These are phyloP conservation scores for Macrophomina pseudophaseolina DNA, from an alignment of 2,329 filamentous ascomycete genomes.

Conservation along the genomic window DNA sequence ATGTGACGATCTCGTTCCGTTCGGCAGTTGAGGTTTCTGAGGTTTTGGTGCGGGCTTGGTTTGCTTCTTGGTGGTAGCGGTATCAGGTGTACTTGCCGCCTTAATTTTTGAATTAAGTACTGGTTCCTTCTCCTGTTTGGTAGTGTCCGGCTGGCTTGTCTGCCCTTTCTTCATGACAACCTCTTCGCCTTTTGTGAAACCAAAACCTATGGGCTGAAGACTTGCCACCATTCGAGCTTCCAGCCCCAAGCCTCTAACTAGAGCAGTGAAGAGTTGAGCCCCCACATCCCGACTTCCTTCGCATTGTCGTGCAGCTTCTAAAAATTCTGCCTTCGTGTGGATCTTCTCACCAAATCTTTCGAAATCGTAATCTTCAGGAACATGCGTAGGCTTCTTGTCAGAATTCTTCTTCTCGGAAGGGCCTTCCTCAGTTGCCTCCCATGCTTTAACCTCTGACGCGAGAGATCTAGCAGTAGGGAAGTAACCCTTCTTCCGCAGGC, in stretches of 20 bases:
- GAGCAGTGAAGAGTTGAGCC: slow-evolving; percentile 85
- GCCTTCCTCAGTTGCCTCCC: slow-evolving; percentile 55
- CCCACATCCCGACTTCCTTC: slow-evolving; percentile 86
- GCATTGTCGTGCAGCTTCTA: slow-evolving; percentile 69
- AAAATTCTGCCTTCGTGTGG: slow-evolving; percentile 69
- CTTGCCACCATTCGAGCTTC: slow-evolving; percentile 84
- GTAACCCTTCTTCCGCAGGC: slow-evolving; percentile 88
- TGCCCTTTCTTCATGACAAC: slow-evolving; percentile 57
- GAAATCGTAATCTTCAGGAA: slow-evolving; percentile 59
- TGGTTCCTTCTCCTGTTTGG: slow-evolving; percentile 27
- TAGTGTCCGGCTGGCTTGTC: slow-evolving; percentile 32
- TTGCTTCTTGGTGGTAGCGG: slow-evolving; percentile 7
- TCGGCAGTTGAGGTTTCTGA: slow-evolving; percentile 10
- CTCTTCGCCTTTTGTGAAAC: slow-evolving; percentile 87
- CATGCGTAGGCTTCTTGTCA: neutral
- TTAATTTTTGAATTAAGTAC: slow-evolving; percentile 29
- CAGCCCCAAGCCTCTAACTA: slow-evolving; percentile 79
- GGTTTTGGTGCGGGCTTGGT: neutral
- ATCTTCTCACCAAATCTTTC: slow-evolving; percentile 79
- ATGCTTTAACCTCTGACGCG: slow-evolving; percentile 74
- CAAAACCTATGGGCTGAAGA: slow-evolving; percentile 85
- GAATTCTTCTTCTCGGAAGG: neutral
- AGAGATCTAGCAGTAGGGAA: slow-evolving; percentile 72
- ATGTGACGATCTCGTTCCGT: slow-evolving; percentile 30
- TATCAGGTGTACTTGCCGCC: slow-evolving; percentile 28